A percentile compares a stretch with the other conserved stretches of the same genome.
phyloP scores from a whole-genome alignment of 352 stramenopile species.

The Phytophthora pinifolia region DNA sequence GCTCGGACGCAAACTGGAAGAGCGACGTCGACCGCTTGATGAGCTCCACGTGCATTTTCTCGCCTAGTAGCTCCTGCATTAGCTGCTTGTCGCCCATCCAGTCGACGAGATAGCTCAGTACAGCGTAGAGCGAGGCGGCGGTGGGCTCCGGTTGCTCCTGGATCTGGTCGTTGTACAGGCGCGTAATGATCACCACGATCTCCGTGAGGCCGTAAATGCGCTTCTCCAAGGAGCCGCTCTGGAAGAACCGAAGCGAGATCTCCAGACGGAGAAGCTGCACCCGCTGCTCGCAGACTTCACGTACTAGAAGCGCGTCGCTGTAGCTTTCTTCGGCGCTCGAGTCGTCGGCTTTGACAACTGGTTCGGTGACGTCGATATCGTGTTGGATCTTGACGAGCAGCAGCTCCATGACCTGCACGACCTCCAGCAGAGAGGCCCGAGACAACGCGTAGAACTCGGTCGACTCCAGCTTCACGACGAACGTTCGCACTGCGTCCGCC shows the following conservation, averaged over 20 bases:
- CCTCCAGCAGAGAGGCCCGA: constrained; percentile 55
- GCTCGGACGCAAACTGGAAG: constrained; percentile 54
- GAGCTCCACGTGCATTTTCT: constrained; percentile 68
- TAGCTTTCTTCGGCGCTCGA: background rate
- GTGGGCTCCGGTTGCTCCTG: constrained; percentile 34
- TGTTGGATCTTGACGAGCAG: constrained; percentile 41
- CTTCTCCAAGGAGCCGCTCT: constrained; percentile 61
- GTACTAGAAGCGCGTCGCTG: background rate
- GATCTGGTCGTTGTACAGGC: constrained; percentile 44
- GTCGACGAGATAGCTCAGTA: constrained; percentile 34
- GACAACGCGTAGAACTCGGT: constrained; percentile 38
- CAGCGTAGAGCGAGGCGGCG: constrained; percentile 20
- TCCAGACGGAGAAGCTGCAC: constrained; percentile 57
- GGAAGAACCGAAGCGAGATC: constrained; percentile 54
- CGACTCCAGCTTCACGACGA: constrained; percentile 26
- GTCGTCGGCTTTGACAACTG: background rate
- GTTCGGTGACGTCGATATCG: constrained; percentile 6
- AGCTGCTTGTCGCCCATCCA: constrained; percentile 58
- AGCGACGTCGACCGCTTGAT: constrained; percentile 61
- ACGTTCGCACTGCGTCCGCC: constrained; percentile 26
- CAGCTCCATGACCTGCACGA: constrained; percentile 62
- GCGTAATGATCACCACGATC: constrained; percentile 47
- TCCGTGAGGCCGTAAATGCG: constrained; percentile 73
- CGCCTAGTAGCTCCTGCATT: constrained; percentile 55
- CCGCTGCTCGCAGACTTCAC: constrained; percentile 23